Evolutionary conservation across 2,329 filamentous ascomycete species (phyloP), one percentile per base, ranked within the genome.

Genomic region (Fusarium sp.): DNA sequence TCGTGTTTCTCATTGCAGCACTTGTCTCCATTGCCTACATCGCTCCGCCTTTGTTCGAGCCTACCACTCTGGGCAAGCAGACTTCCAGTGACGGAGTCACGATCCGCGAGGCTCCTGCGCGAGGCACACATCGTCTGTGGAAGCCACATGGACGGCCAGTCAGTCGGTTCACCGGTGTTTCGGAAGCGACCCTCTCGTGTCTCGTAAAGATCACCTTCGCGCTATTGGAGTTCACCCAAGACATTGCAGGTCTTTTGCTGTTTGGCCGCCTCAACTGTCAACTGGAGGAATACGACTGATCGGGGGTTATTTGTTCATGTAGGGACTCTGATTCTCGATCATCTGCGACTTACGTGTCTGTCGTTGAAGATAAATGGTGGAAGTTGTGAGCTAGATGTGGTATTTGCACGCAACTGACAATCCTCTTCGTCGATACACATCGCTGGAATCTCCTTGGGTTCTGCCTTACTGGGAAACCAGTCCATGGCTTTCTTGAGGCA

Each of bases 391-490:
- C n/a, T 24, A 7, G n/a, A 44, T 6, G 6, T 18, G 42, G 11
- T n/a, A 42, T 42, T n/a, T 42, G 14, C 14, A 45, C 4, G 9
- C 8, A 26, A 20, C 42, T 20, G 4, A 45, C 42, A 45, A 17
- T 4, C 42, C 12, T 26, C 24, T 5, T 45, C 17, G 4, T 26
- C 24, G 7, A 26, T 26, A 6, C 42, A 45, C 5, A 26, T 13
- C 17, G 20, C 4, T 20, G 42, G 44, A 9, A 26, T 13, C 7
- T 14, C 0, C 7, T 26, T 26, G 5, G 0, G 10, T 0, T 2
- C 1, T 7, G 0, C 7, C 22, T 10, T 1, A 8, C 0, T 26
- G 11, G 44, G 44, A 7, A 5, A 11, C 44, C 26, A 48, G 13
- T 22, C 45, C 6, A 48, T 48, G 26, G 45, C 26, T 0, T 22